Conservation (phyloP, 148 eudicot genomes). For the Linanthus parryae region DNA sequence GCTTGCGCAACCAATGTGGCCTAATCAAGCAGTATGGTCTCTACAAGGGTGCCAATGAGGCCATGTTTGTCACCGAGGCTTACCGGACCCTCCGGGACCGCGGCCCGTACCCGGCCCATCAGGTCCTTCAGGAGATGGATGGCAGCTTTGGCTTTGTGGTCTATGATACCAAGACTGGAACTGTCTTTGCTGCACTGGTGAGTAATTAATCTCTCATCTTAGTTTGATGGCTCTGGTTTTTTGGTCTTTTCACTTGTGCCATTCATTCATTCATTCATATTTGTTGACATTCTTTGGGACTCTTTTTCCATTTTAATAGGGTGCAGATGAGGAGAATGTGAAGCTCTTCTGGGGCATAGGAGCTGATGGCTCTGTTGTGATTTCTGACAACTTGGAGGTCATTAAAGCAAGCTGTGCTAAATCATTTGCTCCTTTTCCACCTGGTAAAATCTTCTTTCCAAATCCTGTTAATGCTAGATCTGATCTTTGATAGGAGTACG, state of each 20-base stretch:
- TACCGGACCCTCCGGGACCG: constrained; percentile 88
- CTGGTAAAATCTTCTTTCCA: constrained; percentile 35
- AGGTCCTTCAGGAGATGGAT: constrained; percentile 74
- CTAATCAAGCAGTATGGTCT: constrained; percentile 77
- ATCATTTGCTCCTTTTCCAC: constrained; percentile 88
- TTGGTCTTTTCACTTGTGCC: neutral
- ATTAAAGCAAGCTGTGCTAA: constrained; percentile 78
- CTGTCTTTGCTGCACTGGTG: constrained; percentile 69
- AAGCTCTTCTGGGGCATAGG: constrained; percentile 79
- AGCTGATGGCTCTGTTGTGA: constrained; percentile 71
- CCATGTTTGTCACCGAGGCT: constrained; percentile 70
- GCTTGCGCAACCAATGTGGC: constrained; percentile 47
- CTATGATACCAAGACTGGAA: constrained; percentile 58
- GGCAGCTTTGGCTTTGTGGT: constrained; percentile 86
- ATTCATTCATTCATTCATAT: neutral
- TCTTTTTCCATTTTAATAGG: constrained; percentile 23
- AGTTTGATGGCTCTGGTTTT: neutral
- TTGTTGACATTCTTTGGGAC: neutral
- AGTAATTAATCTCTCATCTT: constrained; percentile 5
- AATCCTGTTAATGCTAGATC: no score
- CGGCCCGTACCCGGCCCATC: constrained; percentile 85
- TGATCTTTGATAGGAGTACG: no score
- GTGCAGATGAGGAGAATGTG: constrained; percentile 55
- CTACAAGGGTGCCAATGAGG: constrained; percentile 59
- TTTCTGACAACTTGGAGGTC: constrained; percentile 53